phyloP scores from a whole-genome alignment of 257 asterid species.

The Solanum chaucha region DNA sequence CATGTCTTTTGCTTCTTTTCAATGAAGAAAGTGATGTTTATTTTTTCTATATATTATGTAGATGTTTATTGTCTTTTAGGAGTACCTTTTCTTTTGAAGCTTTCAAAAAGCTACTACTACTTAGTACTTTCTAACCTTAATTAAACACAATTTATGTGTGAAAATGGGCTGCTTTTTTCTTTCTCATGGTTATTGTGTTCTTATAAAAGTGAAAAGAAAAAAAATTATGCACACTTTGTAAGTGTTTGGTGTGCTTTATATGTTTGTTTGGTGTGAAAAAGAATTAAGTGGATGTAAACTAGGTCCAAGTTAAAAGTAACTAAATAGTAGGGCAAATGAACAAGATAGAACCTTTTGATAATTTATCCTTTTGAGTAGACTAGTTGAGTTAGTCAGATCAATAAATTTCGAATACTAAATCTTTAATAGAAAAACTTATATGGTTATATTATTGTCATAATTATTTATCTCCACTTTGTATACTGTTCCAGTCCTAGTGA shows the following conservation, averaged over 20 bases:
- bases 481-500: not conserved
- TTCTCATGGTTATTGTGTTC: not conserved
- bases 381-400: not conserved
- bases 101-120: slow-evolving; percentile 8
- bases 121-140: slow-evolving; percentile 1
- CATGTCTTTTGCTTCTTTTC: slow-evolving; percentile 20
- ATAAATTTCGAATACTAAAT: not conserved
- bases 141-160: slow-evolving; percentile 11
- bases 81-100: not conserved
- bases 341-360: not conserved
- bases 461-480: not conserved
- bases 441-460: not conserved
- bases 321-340: not conserved
- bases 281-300: not conserved
- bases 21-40: slow-evolving; percentile 23
- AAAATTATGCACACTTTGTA: not conserved
- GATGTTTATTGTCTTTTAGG: not conserved
- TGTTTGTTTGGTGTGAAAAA: not conserved
- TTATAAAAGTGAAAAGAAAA: not conserved
- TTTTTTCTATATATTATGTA: slow-evolving; percentile 5
- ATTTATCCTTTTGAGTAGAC: not conserved
- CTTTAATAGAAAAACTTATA: not conserved
- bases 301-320: no score
- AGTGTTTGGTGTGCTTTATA: not conserved
- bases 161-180: not conserved